Evolutionary conservation across 768 basidiomycete genomes (phyloP).

Genomic region (Leccinum sublutescens): DNA sequence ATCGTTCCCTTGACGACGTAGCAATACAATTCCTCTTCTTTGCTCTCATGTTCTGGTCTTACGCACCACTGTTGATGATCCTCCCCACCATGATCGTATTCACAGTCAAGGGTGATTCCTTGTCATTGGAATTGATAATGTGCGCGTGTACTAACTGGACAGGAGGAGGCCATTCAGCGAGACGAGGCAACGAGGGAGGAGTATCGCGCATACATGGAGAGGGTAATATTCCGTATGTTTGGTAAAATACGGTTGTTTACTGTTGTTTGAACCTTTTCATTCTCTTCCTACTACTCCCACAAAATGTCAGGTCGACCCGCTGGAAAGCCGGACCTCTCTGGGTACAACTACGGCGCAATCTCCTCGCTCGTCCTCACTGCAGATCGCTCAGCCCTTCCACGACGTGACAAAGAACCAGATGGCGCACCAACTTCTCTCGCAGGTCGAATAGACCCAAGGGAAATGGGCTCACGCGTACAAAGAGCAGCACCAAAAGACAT

Average conservation of each 20-base stretch:
- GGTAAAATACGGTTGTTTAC: not conserved
- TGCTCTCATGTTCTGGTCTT: slow-evolving; percentile 10
- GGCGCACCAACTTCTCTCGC: slow-evolving; percentile 92
- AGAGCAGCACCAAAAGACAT: too few species aligned
- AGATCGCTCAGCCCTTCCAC: slow-evolving; percentile 75
- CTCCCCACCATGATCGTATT: not conserved
- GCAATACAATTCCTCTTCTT: not conserved
- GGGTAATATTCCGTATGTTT: slow-evolving; percentile 4
- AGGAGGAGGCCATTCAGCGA: slow-evolving; percentile 10
- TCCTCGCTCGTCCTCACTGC: slow-evolving; percentile 95
- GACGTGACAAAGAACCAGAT: slow-evolving; percentile 94
- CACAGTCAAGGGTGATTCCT: not conserved
- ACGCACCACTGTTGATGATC: not conserved
- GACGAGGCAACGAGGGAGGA: slow-evolving; percentile 6
- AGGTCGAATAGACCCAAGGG: slow-evolving; percentile 59
- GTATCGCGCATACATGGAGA: slow-evolving; percentile 4
- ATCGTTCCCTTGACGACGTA: not conserved
- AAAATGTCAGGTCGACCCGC: slow-evolving; percentile 41
- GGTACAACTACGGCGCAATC: slow-evolving; percentile 95
- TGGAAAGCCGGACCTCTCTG: slow-evolving; percentile 37
- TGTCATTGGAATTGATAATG: not conserved
- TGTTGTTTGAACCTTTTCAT: not conserved
- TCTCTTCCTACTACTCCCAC: not conserved
- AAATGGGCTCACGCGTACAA: too few species aligned
- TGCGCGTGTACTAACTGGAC: not conserved